Percentiles rank a stretch among this genome's conserved stretches.
These are phyloP conservation scores for Ambrosia hybrid DNA, from an alignment of 140 eudicot species.

Conservation along the genomic window DNA sequence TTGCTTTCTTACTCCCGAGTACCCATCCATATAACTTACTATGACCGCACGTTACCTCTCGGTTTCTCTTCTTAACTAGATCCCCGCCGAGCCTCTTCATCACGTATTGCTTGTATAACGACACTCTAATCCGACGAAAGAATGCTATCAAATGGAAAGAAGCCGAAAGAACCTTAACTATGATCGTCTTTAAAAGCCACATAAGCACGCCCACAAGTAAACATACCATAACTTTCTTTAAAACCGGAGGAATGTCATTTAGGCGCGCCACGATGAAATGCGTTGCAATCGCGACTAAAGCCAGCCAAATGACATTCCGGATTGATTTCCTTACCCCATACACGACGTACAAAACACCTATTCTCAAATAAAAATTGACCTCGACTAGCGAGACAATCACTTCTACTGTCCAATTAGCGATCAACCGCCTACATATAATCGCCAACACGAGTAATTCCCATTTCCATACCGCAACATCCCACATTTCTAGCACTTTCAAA, in stretches of 20 bases:
- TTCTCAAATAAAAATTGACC: slow-evolving; percentile 46
- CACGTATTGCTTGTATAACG: slow-evolving; percentile 66
- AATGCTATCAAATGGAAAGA: slow-evolving; percentile 66
- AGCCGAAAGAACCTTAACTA: slow-evolving; percentile 61
- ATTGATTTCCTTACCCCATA: slow-evolving; percentile 60
- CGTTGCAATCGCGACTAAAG: slow-evolving; percentile 48
- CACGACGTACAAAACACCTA: slow-evolving; percentile 54
- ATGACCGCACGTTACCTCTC: slow-evolving; percentile 20
- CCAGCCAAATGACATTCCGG: slow-evolving; percentile 56
- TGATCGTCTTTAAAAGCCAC: slow-evolving; percentile 60
- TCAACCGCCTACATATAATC: slow-evolving; percentile 50
- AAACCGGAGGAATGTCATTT: slow-evolving; percentile 29
- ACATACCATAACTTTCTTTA: slow-evolving; percentile 48
- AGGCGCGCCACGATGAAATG: slow-evolving; percentile 30
- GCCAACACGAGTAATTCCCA: slow-evolving; percentile 54
- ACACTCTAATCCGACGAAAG: slow-evolving; percentile 64
- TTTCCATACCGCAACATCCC: slow-evolving; percentile 51
- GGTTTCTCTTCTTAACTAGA: slow-evolving; percentile 40
- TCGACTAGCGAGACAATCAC: slow-evolving; percentile 44
- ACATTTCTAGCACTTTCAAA: slow-evolving; percentile 18
- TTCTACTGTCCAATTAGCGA: slow-evolving; percentile 49
- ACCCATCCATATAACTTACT: slow-evolving; percentile 7
- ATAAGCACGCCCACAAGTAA: slow-evolving; percentile 51
- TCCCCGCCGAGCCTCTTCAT: slow-evolving; percentile 56
- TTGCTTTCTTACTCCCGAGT: slow-evolving; percentile 41